These are phyloP conservation scores for Bolboschoenoplectus hybrid DNA, from an alignment of 202 grass and related monocot genomes.

Conservation along the genomic window DNA sequence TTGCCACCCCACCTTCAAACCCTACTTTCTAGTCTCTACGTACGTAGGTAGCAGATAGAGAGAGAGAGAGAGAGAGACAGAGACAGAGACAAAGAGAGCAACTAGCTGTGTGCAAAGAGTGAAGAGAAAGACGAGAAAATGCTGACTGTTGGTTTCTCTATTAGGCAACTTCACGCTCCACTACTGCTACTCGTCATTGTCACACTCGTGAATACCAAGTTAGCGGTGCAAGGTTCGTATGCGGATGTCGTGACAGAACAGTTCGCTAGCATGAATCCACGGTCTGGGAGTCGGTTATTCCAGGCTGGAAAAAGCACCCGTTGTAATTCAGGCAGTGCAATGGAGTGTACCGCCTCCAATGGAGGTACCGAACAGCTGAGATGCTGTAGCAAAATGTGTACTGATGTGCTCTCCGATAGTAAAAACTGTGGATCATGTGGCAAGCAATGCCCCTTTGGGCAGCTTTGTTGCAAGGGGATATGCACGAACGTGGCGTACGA, in stretches of 20 bases:
- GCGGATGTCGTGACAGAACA: slow-evolving; percentile 21
- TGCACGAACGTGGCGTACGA: slow-evolving; percentile 49
- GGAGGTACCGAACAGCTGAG: slow-evolving; percentile 13
- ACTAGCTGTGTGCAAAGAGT: not conserved
- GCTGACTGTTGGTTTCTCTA: not conserved
- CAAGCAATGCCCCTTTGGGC: slow-evolving; percentile 42
- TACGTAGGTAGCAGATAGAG: slow-evolving; percentile 5
- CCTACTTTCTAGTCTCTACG: not conserved
- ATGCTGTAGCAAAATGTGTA: slow-evolving; percentile 47
- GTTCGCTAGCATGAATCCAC: slow-evolving; percentile 36
- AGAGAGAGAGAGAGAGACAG: too few relatives aligned
- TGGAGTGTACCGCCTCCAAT: not conserved
- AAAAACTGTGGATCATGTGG: slow-evolving; percentile 50
- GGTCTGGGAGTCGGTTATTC: slow-evolving; percentile 43
- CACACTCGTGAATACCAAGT: not conserved
- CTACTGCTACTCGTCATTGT: slow-evolving; percentile 8
- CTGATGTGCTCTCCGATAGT: slow-evolving; percentile 39
- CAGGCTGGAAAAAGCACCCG: slow-evolving; percentile 28
- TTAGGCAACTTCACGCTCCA: not conserved
- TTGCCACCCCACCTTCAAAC: not conserved
- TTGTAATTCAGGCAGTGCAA: slow-evolving; percentile 10
- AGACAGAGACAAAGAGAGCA: too few relatives aligned
- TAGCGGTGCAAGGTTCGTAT: not conserved
- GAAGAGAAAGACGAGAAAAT: slow-evolving; percentile 36
- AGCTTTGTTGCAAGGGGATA: slow-evolving; percentile 46